Evolutionary conservation across 768 basidiomycete genomes (phyloP).

Genomic region (Lactarius vividus): DNA sequence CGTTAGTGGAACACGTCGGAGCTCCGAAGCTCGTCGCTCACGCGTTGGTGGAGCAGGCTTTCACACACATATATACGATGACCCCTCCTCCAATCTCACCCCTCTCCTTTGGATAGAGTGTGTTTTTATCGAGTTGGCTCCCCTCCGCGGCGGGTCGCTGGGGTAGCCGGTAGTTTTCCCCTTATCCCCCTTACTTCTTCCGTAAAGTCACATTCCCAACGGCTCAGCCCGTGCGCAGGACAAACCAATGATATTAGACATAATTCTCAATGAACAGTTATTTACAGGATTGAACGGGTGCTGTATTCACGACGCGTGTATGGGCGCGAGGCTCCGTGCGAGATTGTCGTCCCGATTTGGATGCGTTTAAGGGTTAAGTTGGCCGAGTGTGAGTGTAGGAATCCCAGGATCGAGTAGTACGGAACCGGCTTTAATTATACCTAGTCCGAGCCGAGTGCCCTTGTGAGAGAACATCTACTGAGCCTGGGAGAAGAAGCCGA

Average conservation of each 20-base stretch:
- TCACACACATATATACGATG: neutral
- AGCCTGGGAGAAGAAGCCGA: neutral
- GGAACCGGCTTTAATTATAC: neutral
- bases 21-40: neutral
- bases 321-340: neutral
- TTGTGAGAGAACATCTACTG: neutral
- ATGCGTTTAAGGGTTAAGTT: constrained; percentile 8
- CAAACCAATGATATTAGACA: constrained; percentile 1
- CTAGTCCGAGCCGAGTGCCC: neutral
- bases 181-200: neutral
- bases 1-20: neutral
- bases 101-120: neutral
- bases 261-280: constrained; percentile 4
- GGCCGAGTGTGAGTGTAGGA: neutral
- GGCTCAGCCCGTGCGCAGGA: neutral
- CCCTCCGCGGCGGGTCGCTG: neutral
- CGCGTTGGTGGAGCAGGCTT: neutral
- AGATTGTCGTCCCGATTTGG: neutral
- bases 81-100: neutral
- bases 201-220: neutral
- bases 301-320: neutral
- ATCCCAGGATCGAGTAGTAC: neutral
- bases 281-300: constrained; percentile 1
- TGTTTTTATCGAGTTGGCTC: neutral
- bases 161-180: neutral